phyloP scores from a whole-genome alignment of 148 eudicot species.

The Salicornia ramosissima region DNA sequence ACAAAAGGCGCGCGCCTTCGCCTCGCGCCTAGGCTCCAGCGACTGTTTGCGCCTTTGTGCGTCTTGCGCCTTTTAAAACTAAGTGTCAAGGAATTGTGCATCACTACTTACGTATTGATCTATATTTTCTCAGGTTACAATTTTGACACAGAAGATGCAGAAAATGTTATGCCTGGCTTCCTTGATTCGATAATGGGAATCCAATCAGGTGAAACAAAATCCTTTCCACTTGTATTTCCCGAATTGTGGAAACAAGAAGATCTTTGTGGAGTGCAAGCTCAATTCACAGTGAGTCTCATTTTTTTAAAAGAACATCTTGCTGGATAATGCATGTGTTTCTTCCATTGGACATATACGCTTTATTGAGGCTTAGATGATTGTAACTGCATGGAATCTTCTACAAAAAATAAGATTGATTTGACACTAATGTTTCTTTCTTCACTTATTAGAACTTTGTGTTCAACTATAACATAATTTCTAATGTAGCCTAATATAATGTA shows the following conservation, averaged over 20 bases:
- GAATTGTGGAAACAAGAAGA: slow-evolving; percentile 94
- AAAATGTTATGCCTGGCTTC: slow-evolving; percentile 83
- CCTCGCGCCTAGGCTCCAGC: too few species aligned
- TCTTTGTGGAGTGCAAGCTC: slow-evolving; percentile 86
- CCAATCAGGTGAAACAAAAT: slow-evolving; percentile 78
- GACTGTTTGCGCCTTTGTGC: too few species aligned
- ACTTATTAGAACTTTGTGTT: slow-evolving; percentile 4
- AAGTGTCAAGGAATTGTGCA: background rate
- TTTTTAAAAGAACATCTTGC: background rate
- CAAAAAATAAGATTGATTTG: background rate
- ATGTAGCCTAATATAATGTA: background rate
- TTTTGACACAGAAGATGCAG: slow-evolving; percentile 92
- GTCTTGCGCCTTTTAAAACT: too few species aligned
- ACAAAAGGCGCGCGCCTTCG: too few species aligned
- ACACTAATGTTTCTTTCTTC: slow-evolving; percentile 1
- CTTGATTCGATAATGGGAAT: slow-evolving; percentile 80
- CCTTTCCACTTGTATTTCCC: slow-evolving; percentile 82
- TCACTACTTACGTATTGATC: slow-evolving; percentile 9
- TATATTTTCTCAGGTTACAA: slow-evolving; percentile 57
- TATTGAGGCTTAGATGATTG: background rate
- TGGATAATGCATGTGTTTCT: background rate
- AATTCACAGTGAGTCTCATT: slow-evolving; percentile 70
- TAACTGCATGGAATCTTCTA: slow-evolving; percentile 1
- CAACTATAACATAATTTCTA: background rate
- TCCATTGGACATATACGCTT: background rate